phyloP scores from a whole-genome alignment of 495 filamentous ascomycete genomes.

The Schizothecium vesticola region DNA sequence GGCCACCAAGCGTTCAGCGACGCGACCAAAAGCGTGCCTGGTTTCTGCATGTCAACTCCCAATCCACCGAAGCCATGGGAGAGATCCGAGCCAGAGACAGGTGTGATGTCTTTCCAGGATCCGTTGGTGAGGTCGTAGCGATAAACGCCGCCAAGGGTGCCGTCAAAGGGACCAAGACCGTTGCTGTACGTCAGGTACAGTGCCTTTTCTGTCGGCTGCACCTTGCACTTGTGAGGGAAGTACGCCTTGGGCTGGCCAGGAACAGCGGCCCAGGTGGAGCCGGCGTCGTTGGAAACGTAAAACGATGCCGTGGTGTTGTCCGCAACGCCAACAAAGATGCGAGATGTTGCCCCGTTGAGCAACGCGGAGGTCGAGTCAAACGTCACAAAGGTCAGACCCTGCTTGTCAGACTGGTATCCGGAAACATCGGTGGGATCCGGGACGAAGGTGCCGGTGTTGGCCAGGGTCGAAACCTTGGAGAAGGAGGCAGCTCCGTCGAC shows the following conservation, averaged over 20 bases:
- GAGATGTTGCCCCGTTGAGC: constrained; percentile 44
- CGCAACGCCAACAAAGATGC: constrained; percentile 54
- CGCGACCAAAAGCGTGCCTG: constrained; percentile 52
- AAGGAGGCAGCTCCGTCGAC: constrained; percentile 52
- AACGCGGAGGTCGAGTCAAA: constrained; percentile 50
- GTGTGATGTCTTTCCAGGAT: constrained; percentile 53
- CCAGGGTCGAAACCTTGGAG: constrained; percentile 53
- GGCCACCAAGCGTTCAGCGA: constrained; percentile 56
- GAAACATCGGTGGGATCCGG: constrained; percentile 39
- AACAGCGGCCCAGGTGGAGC: constrained; percentile 47
- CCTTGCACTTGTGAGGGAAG: constrained; percentile 51
- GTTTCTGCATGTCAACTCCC: constrained; percentile 48
- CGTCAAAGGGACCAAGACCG: constrained; percentile 53
- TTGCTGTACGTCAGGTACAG: constrained; percentile 54
- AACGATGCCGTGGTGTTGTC: constrained; percentile 49
- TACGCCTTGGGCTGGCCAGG: constrained; percentile 44
- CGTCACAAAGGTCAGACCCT: constrained; percentile 51
- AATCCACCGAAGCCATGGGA: constrained; percentile 54
- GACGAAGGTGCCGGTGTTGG: constrained; percentile 45
- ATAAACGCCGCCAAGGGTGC: constrained; percentile 45
- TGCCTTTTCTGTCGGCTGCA: constrained; percentile 50
- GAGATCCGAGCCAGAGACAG: constrained; percentile 36
- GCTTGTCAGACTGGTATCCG: constrained; percentile 44
- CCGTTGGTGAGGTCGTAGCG: constrained; percentile 46
- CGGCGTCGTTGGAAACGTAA: constrained; percentile 51